These are phyloP conservation scores for Puccinia hordei DNA, from an alignment of 1,284 basidiomycete species.

Conservation along the genomic window DNA sequence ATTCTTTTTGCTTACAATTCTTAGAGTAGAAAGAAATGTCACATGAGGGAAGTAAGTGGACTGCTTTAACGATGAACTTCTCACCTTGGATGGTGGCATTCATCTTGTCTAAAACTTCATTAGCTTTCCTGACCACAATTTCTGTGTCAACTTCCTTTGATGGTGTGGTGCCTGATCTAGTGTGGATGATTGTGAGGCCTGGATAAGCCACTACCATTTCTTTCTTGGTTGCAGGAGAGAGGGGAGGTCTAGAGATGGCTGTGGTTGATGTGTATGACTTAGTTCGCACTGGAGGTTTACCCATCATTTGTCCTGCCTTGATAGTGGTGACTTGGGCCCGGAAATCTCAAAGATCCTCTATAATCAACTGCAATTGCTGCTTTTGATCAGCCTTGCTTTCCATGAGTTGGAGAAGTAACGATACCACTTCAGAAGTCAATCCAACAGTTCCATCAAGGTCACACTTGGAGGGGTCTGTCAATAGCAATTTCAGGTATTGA, in stretches of 20 bases:
- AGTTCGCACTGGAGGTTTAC: too few species aligned
- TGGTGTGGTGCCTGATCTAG: background rate
- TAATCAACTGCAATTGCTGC: too few species aligned
- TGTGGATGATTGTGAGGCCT: background rate
- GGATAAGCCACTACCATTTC: background rate
- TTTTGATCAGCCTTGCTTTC: too few species aligned
- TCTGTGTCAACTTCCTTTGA: background rate
- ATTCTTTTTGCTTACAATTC: background rate
- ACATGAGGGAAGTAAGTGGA: background rate
- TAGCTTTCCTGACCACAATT: background rate
- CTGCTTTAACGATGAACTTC: background rate
- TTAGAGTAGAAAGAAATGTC: background rate
- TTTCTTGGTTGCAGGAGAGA: background rate
- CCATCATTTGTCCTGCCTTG: too few species aligned
- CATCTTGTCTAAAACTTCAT: background rate
- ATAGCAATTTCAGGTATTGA: too few species aligned
- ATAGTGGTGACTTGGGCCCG: too few species aligned
- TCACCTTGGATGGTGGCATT: background rate
- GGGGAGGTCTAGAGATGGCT: conserved; percentile 52
- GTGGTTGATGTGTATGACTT: background rate
- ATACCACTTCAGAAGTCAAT: too few species aligned
- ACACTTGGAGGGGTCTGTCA: too few species aligned
- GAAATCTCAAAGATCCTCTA: too few species aligned
- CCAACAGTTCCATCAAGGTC: too few species aligned
- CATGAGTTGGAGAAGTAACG: too few species aligned